Conservation (phyloP, 78 protist genomes). For the Protostelium mycophagum region DNA sequence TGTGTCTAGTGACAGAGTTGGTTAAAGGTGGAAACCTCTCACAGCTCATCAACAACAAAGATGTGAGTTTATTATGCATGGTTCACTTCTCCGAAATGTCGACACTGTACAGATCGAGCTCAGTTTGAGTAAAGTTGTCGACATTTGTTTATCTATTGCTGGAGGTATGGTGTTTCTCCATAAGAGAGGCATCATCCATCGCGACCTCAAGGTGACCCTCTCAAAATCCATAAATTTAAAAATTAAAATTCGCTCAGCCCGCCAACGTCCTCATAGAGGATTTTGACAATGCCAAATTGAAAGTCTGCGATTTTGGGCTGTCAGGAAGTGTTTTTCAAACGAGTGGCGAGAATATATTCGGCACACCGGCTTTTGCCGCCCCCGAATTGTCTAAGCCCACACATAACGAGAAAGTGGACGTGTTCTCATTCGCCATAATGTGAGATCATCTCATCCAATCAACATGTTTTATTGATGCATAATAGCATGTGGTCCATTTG, state of each 20-base stretch:
- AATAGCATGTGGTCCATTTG: neutral
- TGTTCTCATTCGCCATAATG: neutral
- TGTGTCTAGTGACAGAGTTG: neutral
- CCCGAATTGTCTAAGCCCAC: neutral
- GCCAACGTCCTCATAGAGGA: neutral
- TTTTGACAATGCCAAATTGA: neutral
- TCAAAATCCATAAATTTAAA: neutral
- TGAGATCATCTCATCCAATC: too few species aligned
- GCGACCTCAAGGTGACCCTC: neutral
- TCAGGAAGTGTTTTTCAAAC: neutral
- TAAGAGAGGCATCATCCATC: neutral
- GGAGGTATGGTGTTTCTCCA: neutral
- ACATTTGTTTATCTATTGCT: neutral
- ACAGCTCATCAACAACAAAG: neutral
- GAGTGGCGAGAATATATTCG: neutral
- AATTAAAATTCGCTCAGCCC: too few species aligned
- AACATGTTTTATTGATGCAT: neutral
- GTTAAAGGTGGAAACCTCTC: neutral
- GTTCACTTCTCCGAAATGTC: neutral
- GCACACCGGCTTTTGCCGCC: neutral
- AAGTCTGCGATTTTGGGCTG: neutral
- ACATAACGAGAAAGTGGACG: neutral
- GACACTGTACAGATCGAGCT: neutral
- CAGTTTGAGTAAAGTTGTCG: neutral
- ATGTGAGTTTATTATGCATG: neutral